Evolutionary conservation across 1,284 basidiomycete genomes (phyloP).

Genomic region (Sporisorium graminicola): DNA sequence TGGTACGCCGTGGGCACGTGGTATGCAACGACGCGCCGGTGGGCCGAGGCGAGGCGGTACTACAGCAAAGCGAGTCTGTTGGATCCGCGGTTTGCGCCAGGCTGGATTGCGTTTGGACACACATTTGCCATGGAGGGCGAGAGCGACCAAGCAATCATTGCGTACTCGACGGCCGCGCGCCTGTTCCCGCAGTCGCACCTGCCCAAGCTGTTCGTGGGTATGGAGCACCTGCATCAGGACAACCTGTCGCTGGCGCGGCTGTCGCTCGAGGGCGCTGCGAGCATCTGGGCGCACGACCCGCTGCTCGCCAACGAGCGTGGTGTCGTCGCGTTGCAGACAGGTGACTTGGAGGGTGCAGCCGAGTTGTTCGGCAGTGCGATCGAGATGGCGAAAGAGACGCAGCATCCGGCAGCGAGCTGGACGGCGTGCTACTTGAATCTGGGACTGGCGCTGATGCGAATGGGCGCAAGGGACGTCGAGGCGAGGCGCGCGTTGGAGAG

Average conservation of each 20-base stretch:
- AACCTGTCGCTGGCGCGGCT: constrained; percentile 86
- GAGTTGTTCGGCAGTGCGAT: constrained; percentile 71
- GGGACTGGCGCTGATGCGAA: constrained; percentile 42
- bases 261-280: constrained; percentile 83
- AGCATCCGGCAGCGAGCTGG: constrained; percentile 86
- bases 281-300: constrained; percentile 87
- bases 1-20: constrained; percentile 99
- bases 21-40: constrained; percentile 89
- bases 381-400: constrained; percentile 76
- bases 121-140: constrained; percentile 97
- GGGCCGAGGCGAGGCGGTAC: constrained; percentile 66
- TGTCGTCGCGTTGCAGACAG: constrained; percentile 88
- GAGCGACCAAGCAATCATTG: constrained; percentile 94
- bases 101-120: constrained; percentile 98
- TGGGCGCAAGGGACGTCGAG: constrained; percentile 28
- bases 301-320: constrained; percentile 91
- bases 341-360: constrained; percentile 79
- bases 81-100: constrained; percentile 93
- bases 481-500: constrained; percentile 45
- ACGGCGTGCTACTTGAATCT: constrained; percentile 80
- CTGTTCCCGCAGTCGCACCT: constrained; percentile 95
- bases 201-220: constrained; percentile 94
- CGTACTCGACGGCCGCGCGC: constrained; percentile 93
- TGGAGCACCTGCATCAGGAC: constrained; percentile 94
- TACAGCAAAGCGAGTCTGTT: constrained; percentile 90